A percentile compares a stretch with the other conserved stretches of the same genome.
phyloP scores from a whole-genome alignment of 2,329 filamentous ascomycete genomes.

The Ilyonectria sp. region DNA sequence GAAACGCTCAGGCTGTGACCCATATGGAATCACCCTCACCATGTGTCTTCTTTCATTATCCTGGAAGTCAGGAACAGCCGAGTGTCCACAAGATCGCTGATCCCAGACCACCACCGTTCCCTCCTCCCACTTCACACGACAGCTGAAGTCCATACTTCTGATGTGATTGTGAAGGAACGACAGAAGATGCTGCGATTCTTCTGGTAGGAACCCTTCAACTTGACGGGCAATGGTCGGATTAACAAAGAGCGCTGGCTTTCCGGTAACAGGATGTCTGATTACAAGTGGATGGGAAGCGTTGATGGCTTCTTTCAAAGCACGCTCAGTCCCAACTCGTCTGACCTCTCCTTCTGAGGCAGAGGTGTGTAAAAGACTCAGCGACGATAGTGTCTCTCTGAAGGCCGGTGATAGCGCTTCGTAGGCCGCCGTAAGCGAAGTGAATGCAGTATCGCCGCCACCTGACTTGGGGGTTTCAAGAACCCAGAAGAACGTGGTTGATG shows the following conservation, averaged over 20 bases:
- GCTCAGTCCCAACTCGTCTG: constrained; percentile 45
- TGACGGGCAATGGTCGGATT: constrained; percentile 50
- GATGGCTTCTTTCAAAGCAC: constrained; percentile 48
- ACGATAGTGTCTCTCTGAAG: constrained; percentile 38
- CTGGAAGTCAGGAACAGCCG: constrained; percentile 49
- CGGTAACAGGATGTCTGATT: constrained; percentile 50
- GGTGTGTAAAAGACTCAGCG: constrained; percentile 37
- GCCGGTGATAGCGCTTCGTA: constrained; percentile 50
- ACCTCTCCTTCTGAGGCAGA: constrained; percentile 52
- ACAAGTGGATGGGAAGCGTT: constrained; percentile 49
- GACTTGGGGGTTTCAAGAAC: constrained; percentile 49
- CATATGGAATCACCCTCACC: constrained; percentile 51
- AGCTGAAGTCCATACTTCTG: constrained; percentile 50
- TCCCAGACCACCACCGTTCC: constrained; percentile 51
- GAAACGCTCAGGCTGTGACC: constrained; percentile 40
- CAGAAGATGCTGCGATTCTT: constrained; percentile 49
- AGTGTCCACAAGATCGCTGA: constrained; percentile 46
- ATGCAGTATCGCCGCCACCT: constrained; percentile 50
- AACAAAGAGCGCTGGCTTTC: constrained; percentile 46
- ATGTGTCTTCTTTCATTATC: constrained; percentile 51
- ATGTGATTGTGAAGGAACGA: constrained; percentile 50
- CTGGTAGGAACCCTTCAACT: constrained; percentile 48
- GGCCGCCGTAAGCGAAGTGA: constrained; percentile 49
- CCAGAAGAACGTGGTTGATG: constrained; percentile 53
- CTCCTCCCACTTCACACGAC: constrained; percentile 50